Evolutionary conservation across 352 stramenopile genomes (phyloP), one percentile per base, ranked within the genome.

Genomic region (Aphanomyces stellatus): DNA sequence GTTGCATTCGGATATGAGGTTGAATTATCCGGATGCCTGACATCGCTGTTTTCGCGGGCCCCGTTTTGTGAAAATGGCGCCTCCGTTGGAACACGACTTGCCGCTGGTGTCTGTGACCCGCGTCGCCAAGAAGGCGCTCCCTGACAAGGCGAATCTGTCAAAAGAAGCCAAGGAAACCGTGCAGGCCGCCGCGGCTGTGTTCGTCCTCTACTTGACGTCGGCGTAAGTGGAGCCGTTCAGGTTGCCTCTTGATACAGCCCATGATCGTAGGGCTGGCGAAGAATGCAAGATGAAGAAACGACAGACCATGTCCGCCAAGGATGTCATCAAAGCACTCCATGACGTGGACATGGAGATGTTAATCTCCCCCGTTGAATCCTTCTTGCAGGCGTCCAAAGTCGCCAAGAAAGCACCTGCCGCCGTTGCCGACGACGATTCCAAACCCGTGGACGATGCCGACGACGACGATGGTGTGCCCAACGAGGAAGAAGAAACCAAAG

Each of bases 301-400:
- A 27, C 82, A 85, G 61, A 91, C 83, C 5, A 84, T 93, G 59
- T 84, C 79, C 17, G 71, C 88, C 4, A 85, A 86, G 46, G 85
- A 93, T 43, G 85, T 93, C 55, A 67, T 91, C 31, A 74, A 79
- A 28, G 80, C 85, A 37, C 70, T 93, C 43, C 62, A 77, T 4
- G 85, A 93, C 28, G 75, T 78, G n/a, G 82, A 93, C 55, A 89
- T 93, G 61, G 80, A 88, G 55, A 79, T 88, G 53, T 91, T 93
- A 53, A 73, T 88, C 25, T 74, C 71, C 31, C 79, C 85, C 0
- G 76, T 91, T 33, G 85, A 91, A 60, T 69, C 77, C 2, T 93
- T 80, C 70, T 42, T 93, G n/a, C 62, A 76, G 74, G 43, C 27
- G 6, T 11, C 31, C 48, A 69, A 69, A 46, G 3, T 30, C n/a